These are phyloP conservation scores for Trichoderma harzianum DNA, from an alignment of 2,329 filamentous ascomycete genomes.

Conservation along the genomic window DNA sequence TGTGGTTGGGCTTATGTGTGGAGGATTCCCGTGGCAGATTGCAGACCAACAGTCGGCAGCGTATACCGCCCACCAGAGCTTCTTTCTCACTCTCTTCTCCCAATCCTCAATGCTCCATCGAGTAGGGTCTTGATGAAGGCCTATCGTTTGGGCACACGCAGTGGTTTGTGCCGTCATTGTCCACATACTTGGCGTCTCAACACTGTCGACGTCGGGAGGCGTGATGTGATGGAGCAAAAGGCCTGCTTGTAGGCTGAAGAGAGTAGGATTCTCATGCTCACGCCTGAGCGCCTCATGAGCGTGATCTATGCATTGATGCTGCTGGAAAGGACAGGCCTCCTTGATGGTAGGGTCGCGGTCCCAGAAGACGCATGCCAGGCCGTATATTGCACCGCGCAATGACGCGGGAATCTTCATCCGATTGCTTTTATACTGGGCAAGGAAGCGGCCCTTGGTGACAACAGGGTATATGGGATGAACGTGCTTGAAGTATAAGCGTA, in stretches of 20 bases:
- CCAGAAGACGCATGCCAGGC: constrained; percentile 43
- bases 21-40: constrained; percentile 45
- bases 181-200: constrained; percentile 46
- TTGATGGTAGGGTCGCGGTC: constrained; percentile 32
- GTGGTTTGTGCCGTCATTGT: constrained; percentile 42
- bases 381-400: constrained; percentile 44
- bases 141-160: constrained; percentile 44
- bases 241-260: constrained; percentile 46
- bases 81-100: constrained; percentile 43
- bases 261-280: constrained; percentile 45
- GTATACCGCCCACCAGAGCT: constrained; percentile 46
- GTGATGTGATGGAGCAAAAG: constrained; percentile 44
- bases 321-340: constrained; percentile 34
- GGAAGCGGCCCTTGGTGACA: constrained; percentile 43
- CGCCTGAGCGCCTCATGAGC: constrained; percentile 42
- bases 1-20: constrained; percentile 40
- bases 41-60: constrained; percentile 44
- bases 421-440: constrained; percentile 36
- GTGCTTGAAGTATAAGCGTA: constrained; percentile 45
- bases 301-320: constrained; percentile 40
- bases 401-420: constrained; percentile 42
- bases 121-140: constrained; percentile 42
- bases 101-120: constrained; percentile 41
- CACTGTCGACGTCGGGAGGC: constrained; percentile 43
- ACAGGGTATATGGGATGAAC: constrained; percentile 44